These are phyloP conservation scores for Gracilaria gracilis DNA, from an alignment of 23 red algal genomes.

Conservation along the genomic window DNA sequence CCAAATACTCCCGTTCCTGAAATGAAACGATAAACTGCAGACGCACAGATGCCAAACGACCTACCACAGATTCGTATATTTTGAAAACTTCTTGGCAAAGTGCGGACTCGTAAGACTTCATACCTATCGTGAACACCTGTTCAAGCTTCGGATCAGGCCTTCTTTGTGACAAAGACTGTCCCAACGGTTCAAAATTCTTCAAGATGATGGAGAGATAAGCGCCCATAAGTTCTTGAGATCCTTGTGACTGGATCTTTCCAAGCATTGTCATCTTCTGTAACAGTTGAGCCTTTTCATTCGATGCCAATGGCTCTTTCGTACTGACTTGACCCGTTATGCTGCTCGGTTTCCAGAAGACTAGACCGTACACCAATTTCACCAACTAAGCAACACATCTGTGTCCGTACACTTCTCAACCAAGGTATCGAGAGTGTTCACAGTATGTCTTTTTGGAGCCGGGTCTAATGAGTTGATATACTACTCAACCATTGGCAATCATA, in stretches of 20 bases:
- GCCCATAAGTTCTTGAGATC: slow-evolving; percentile 34
- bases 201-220: slow-evolving; percentile 71
- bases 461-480: slow-evolving; percentile 49
- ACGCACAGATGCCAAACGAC: slow-evolving; percentile 33
- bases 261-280: slow-evolving; percentile 73
- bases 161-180: neutral
- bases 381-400: slow-evolving; percentile 58
- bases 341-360: slow-evolving; percentile 62
- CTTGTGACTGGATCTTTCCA: slow-evolving; percentile 58
- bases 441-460: slow-evolving; percentile 36
- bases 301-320: slow-evolving; percentile 53
- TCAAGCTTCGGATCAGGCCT: slow-evolving; percentile 80
- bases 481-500: slow-evolving; percentile 64
- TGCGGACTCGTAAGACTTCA: slow-evolving; percentile 46
- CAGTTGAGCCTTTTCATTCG: slow-evolving; percentile 83
- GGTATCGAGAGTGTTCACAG: slow-evolving; percentile 49
- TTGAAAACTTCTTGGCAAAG: slow-evolving; percentile 70
- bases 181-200: slow-evolving; percentile 49
- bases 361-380: slow-evolving; percentile 61
- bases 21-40: slow-evolving; percentile 80
- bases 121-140: slow-evolving; percentile 79
- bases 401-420: slow-evolving; percentile 71
- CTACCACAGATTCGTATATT: slow-evolving; percentile 64
- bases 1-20: slow-evolving; percentile 91
- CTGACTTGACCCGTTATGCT: neutral